These are phyloP conservation scores for Globisporangium echinulatum DNA, from an alignment of 352 stramenopile genomes.

Conservation along the genomic window DNA sequence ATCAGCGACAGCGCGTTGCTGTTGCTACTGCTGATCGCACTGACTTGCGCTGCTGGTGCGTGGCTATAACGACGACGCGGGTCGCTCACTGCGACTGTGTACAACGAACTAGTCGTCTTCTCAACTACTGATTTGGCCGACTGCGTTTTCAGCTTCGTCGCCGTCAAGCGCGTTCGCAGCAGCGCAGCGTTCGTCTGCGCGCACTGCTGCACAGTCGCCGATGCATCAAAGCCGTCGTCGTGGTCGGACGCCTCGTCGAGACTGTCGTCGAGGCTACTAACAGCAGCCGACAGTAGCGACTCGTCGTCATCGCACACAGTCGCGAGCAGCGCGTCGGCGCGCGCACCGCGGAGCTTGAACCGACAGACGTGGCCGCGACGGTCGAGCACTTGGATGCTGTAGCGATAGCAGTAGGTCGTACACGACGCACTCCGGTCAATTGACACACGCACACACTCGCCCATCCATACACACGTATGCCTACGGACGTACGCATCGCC, in stretches of 20 bases:
- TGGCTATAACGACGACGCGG: constrained; percentile 26
- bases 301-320: constrained; percentile 12
- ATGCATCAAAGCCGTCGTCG: constrained; percentile 34
- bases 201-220: constrained; percentile 7
- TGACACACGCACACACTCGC: neutral
- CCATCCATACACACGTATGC: neutral
- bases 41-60: neutral
- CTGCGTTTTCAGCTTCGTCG: neutral
- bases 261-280: too few relatives aligned
- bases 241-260: constrained; percentile 27
- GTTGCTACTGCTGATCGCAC: neutral
- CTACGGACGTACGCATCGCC: constrained; percentile 19
- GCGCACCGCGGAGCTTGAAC: constrained; percentile 58
- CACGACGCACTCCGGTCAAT: neutral
- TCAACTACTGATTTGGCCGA: too few relatives aligned
- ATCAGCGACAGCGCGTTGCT: constrained; percentile 31
- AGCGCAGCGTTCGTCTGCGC: constrained; percentile 9
- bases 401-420: neutral
- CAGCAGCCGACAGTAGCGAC: too few relatives aligned
- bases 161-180: constrained; percentile 1
- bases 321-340: constrained; percentile 28
- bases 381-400: constrained; percentile 54
- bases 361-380: constrained; percentile 57
- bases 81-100: constrained; percentile 35
- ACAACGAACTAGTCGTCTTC: constrained; percentile 13